Evolutionary conservation across 2,329 filamentous ascomycete species (phyloP), one percentile per base, ranked within the genome.

Genomic region (Neoscytalidium dimidiatum): DNA sequence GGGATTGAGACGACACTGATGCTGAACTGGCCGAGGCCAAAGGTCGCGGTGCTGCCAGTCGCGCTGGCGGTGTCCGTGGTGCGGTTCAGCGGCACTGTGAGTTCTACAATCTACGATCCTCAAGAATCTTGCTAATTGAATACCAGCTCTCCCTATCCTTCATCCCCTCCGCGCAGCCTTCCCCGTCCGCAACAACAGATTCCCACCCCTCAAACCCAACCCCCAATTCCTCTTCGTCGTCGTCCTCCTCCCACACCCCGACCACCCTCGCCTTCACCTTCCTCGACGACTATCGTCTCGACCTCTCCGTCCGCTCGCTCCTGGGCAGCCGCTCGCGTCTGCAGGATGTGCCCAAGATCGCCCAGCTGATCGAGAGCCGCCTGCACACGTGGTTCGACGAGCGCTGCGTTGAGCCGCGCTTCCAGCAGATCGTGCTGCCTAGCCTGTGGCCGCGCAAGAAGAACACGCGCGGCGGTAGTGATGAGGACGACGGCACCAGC

Each of bases 231-330:
- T n/a, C n/a, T n/a, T n/a, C n/a, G n/a, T n/a, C n/a, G n/a, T n/a
- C n/a, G n/a, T n/a, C n/a, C n/a, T 66, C 74, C 70, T 41, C 66
- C 58, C 68, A 77, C 75, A 66, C 80, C 3, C 91, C 91, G 3
- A 97, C 95, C 3, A 96, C 93, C 74, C 90, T 99, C 77, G 92
- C 92, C 0, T 98, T 99, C 78, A 96, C 92, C 64, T 99, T 99
- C 74, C 84, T 94, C 35, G 91, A 94, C 75, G 92, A 95, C 79
- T 96, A 96, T 79, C 84, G 92, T 28, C 84, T 96, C 21, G 92
- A 95, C 75, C 89, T 96, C 68, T 92, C 89, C 3, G 91, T 94
- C 29, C 86, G 91, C 67, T 93, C 90, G 62, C 83, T 95, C 14
- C 85, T 96, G 4, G 92, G 92, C 38, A 92, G 89, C 66, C 86